These are phyloP conservation scores for Epichloe bromicola DNA, from an alignment of 2,329 filamentous ascomycete genomes.

Conservation along the genomic window DNA sequence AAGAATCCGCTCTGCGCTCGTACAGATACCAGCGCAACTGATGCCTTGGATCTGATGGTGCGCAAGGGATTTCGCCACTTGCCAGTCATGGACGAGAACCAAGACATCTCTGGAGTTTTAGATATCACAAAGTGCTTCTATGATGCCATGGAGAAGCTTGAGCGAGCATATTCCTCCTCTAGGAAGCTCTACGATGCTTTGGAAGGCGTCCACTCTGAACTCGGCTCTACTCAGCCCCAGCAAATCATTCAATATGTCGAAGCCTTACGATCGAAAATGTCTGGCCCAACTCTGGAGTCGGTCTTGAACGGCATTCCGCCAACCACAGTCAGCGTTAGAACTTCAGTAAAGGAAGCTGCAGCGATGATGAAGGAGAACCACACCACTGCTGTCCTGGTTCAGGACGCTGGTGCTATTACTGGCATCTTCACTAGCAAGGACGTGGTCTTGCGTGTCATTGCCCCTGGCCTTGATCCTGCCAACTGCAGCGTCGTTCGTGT, in stretches of 20 bases:
- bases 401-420: constrained; percentile 93
- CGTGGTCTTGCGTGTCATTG: constrained; percentile 94
- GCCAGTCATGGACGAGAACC: constrained; percentile 99
- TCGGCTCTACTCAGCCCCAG: constrained; percentile 90
- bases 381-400: constrained; percentile 89
- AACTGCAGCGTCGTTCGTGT: constrained; percentile 97
- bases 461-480: constrained; percentile 81
- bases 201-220: constrained; percentile 93
- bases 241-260: constrained; percentile 99
- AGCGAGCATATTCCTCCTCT: constrained; percentile 95
- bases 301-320: constrained; percentile 86
- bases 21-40: constrained; percentile 94
- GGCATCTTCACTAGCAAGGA: constrained; percentile 99
- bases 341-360: constrained; percentile 91
- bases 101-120: constrained; percentile 94
- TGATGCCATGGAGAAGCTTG: constrained; percentile 98
- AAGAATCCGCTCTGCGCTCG: constrained; percentile 96
- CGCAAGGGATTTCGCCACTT: constrained; percentile 94
- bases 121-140: constrained; percentile 99
- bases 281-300: constrained; percentile 87
- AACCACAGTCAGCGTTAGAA: constrained; percentile 88
- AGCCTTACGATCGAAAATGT: constrained; percentile 91
- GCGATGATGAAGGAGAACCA: constrained; percentile 98
- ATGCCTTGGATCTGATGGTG: constrained; percentile 95
- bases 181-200: constrained; percentile 94